These are phyloP conservation scores for Fusarium succisae DNA, from an alignment of 2,329 filamentous ascomycete genomes.

Conservation along the genomic window DNA sequence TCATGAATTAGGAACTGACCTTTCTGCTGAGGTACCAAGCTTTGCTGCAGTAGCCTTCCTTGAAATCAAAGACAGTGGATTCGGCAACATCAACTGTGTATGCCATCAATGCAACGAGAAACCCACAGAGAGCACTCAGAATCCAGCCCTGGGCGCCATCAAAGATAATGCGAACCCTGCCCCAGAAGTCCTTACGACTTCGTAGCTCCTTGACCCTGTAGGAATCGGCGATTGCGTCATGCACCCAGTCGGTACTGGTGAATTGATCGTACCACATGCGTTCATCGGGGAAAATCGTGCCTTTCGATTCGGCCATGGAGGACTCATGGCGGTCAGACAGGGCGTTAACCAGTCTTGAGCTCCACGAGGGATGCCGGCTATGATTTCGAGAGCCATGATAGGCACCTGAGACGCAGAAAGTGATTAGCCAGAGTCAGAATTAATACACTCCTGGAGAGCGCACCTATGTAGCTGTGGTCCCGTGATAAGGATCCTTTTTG, in stretches of 20 bases:
- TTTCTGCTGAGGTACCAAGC: slow-evolving; percentile 80
- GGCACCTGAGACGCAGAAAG: slow-evolving; percentile 45
- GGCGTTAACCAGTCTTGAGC: slow-evolving; percentile 69
- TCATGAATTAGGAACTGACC: slow-evolving; percentile 48
- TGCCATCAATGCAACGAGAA: slow-evolving; percentile 83
- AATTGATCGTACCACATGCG: slow-evolving; percentile 99
- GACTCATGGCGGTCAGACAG: slow-evolving; percentile 67
- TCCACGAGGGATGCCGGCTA: slow-evolving; percentile 67
- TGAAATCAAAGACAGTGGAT: slow-evolving; percentile 85
- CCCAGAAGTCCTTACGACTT: slow-evolving; percentile 83
- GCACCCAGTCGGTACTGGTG: slow-evolving; percentile 97
- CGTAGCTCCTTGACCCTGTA: slow-evolving; percentile 87
- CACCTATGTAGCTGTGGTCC: slow-evolving; percentile 58
- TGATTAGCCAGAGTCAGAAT: slow-evolving; percentile 12
- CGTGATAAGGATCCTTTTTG: slow-evolving; percentile 43
- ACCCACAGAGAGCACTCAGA: slow-evolving; percentile 87
- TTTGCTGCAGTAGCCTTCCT: slow-evolving; percentile 82
- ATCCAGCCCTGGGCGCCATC: slow-evolving; percentile 96
- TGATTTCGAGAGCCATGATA: slow-evolving; percentile 58
- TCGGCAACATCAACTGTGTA: slow-evolving; percentile 92
- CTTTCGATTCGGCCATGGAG: slow-evolving; percentile 68
- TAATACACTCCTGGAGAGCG: background rate
- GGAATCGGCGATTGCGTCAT: slow-evolving; percentile 94
- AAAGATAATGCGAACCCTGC: slow-evolving; percentile 78
- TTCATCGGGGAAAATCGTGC: slow-evolving; percentile 78